A percentile compares a stretch with the other conserved stretches of the same genome.
Conservation (phyloP, 2,329 filamentous ascomycete genomes). For the Cladophialophora immunda region DNA sequence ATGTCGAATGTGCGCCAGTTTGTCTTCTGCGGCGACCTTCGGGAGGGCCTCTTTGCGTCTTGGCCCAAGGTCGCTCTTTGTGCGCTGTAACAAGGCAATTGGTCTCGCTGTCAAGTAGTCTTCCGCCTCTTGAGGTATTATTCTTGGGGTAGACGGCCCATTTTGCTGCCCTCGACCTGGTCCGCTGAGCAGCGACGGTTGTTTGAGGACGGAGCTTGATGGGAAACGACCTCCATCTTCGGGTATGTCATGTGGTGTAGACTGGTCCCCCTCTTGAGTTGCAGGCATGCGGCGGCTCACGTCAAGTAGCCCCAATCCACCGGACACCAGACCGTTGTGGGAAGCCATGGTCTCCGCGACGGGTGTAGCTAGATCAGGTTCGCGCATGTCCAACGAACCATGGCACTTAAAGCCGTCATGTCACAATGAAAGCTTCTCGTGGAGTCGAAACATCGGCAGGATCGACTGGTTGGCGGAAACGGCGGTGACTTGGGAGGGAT, state of each 20-base stretch:
- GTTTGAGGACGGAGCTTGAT: conserved; percentile 24
- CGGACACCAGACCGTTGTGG: conserved; percentile 20
- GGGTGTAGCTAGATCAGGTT: conserved; percentile 19
- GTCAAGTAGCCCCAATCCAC: conserved; percentile 28
- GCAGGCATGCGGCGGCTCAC: conserved; percentile 25
- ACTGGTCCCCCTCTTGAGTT: conserved; percentile 28
- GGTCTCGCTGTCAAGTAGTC: conserved; percentile 32
- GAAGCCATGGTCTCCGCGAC: conserved; percentile 26
- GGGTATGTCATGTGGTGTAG: conserved; percentile 13
- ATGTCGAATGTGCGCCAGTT: conserved; percentile 71
- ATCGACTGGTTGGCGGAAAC: background rate
- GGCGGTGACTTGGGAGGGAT: background rate
- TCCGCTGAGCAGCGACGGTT: conserved; percentile 22
- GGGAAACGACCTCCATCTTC: conserved; percentile 21
- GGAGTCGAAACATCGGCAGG: conserved; percentile 5
- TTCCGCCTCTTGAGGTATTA: conserved; percentile 37
- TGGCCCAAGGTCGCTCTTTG: conserved; percentile 64
- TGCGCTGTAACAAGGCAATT: conserved; percentile 51
- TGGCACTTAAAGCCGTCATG: conserved; percentile 3
- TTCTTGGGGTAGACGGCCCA: conserved; percentile 26
- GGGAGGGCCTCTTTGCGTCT: conserved; percentile 48
- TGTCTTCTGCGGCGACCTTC: conserved; percentile 55
- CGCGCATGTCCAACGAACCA: conserved; percentile 17
- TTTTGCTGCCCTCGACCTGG: conserved; percentile 22
- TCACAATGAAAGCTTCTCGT: background rate